Conservation (phyloP, 2,329 filamentous ascomycete species). For the Botrytis deweyae region DNA sequence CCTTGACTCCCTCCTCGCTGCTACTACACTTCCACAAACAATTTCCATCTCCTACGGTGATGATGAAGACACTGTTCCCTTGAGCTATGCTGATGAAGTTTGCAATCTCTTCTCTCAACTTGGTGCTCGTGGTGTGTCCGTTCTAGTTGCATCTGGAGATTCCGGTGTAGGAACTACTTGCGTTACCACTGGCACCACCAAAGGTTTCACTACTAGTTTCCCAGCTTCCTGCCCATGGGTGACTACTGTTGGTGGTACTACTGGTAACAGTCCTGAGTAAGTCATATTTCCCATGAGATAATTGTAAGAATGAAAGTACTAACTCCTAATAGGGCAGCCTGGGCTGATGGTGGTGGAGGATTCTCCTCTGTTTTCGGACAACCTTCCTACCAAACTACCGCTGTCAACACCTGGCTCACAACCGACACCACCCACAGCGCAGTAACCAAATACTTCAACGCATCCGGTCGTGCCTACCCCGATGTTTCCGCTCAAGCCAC, state of each 20-base stretch:
- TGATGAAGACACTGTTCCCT: conserved; percentile 53
- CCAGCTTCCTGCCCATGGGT: conserved; percentile 53
- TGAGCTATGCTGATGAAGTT: conserved; percentile 53
- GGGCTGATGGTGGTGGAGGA: conserved; percentile 42
- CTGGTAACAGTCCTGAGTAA: conserved; percentile 32
- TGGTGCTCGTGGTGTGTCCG: conserved; percentile 49
- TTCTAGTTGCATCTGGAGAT: conserved; percentile 51
- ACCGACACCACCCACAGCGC: conserved; percentile 48
- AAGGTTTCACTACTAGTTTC: conserved; percentile 50
- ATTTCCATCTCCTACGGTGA: conserved; percentile 57
- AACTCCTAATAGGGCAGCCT: conserved; percentile 24
- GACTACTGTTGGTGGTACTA: conserved; percentile 46
- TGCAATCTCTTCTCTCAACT: conserved; percentile 55
- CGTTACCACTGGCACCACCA: conserved; percentile 37
- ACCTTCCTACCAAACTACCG: conserved; percentile 44
- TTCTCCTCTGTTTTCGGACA: conserved; percentile 46
- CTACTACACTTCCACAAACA: conserved; percentile 56
- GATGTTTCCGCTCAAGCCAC: conserved; percentile 57
- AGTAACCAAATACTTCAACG: conserved; percentile 48
- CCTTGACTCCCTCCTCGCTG: conserved; percentile 56
- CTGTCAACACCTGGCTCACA: conserved; percentile 46
- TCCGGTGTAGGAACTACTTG: conserved; percentile 44
- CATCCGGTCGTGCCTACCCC: conserved; percentile 49
- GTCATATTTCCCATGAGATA: not conserved
- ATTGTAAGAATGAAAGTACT: not conserved